A percentile compares a stretch with the other conserved stretches of the same genome.
These are phyloP conservation scores for Isabelozyma heimii DNA, from an alignment of 805 yeast genomes.

Conservation along the genomic window DNA sequence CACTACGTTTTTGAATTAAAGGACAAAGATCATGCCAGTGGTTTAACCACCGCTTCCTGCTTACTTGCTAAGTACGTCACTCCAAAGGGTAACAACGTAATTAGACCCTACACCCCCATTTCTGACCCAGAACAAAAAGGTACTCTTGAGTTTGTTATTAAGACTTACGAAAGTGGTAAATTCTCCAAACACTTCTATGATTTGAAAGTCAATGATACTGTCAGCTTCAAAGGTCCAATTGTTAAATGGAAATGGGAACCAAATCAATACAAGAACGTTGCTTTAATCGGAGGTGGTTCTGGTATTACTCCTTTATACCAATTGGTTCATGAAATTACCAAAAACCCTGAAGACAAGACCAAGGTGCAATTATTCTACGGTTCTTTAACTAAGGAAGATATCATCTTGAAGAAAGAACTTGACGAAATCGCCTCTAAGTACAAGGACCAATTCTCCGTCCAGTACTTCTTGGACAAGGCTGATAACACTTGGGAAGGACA, in stretches of 20 bases:
- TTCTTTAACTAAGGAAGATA: constrained; percentile 71
- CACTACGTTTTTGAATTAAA: constrained; percentile 71
- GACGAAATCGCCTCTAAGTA: constrained; percentile 63
- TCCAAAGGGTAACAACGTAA: constrained; percentile 79
- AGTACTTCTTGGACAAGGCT: constrained; percentile 78
- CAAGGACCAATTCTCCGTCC: constrained; percentile 76
- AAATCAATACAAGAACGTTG: constrained; percentile 76
- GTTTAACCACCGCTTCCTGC: constrained; percentile 76
- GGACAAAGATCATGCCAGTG: constrained; percentile 62
- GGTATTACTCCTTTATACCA: constrained; percentile 97
- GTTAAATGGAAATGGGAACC: constrained; percentile 88
- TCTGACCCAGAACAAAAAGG: constrained; percentile 72
- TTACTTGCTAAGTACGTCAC: constrained; percentile 79
- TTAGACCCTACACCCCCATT: constrained; percentile 89
- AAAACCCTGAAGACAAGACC: constrained; percentile 85
- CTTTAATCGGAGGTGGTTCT: constrained; percentile 91
- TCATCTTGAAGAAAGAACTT: constrained; percentile 73
- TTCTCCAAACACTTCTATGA: constrained; percentile 70
- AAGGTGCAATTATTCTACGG: constrained; percentile 83
- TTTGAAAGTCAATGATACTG: constrained; percentile 74
- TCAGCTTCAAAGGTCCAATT: constrained; percentile 92
- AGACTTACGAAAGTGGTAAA: constrained; percentile 82
- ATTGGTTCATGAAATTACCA: constrained; percentile 69
- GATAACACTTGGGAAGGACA: constrained; percentile 51
- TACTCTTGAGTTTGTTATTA: constrained; percentile 72